Base-by-base conservation (phyloP, 345 rosid species). In the Laguncularia racemosa region DNA sequence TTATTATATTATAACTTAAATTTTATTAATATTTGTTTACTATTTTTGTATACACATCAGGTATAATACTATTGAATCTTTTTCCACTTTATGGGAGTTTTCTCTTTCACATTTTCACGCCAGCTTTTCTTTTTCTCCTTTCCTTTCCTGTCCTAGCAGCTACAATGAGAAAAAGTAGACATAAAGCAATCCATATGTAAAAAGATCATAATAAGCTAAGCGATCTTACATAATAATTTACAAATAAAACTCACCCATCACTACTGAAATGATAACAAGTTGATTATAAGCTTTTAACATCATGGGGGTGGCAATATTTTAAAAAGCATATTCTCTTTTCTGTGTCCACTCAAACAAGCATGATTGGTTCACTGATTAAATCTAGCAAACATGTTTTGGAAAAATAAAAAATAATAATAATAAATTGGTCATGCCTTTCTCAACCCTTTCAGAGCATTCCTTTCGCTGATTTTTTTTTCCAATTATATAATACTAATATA, bases 361-460 rank as follows among this genome's bases (percentile, higher is more conserved):
- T 76, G 68, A 69, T 73, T 76, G 72, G 58, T 43, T 61, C 55
- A 60, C 58, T 70, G 68, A 67, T 67, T 72, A 72, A 48, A 60
- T 66, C 62, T 63, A 59, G n/a, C 60, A 57, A 58, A 63, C 72
- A 52, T 69, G 16, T 16, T 3, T 47, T 67, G 60, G 67, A 46
- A 54, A 46, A 61, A n/a, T n/a, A n/a, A n/a, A 56, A 53, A 59
- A 62, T 23, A 23, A 23, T 23, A 23, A 2, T 23, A n/a, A n/a
- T n/a, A 59, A 63, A 48, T 64, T 50, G 59, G 13, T 7, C 40
- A 3, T 33, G 0, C 10, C 5, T 33, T 33, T 33, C 40, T 33
- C 6, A 9, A 4, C 40, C 1, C 40, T 33, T 33, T 33, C 1
- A 7, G 40, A 33, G 9, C 40, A 33, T 33, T 33, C 40, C 40